Evolutionary conservation across 2,329 filamentous ascomycete genomes (phyloP), one percentile per base, ranked within the genome.

Genomic region (Mycosphaerella sp.): DNA sequence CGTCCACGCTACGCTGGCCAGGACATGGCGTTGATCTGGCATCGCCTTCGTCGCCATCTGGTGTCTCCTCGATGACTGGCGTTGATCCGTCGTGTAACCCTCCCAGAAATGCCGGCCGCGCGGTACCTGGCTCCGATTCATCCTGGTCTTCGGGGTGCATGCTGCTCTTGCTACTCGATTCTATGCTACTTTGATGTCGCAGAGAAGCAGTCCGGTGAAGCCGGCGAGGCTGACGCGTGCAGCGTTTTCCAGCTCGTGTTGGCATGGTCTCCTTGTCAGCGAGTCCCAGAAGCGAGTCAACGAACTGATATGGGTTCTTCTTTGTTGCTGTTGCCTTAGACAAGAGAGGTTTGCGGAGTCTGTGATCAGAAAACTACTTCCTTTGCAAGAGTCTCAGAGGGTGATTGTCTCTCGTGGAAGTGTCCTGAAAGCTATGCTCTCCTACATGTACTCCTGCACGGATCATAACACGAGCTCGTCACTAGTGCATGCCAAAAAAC

Each of bases 121-220:
- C 8, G 6, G 37, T 27, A 34, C 16, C 28, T 16, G 10, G 28
- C 12, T 18, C 14, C 8, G 17, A 16, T 25, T 5, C 37, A 12
- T 16, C 18, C 8, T 35, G 36, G 16, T 37, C 18, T 9, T 30
- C 25, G 14, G 13, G 28, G 2, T 37, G 28, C 6, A 16, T n/a
- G 44, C 16, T 17, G 27, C 7, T 35, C n/a, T 10, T 35, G 17
- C n/a, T 41, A 14, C 27, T 16, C 8, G 45, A 41, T 16, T 49
- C 45, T 37, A 41, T 25, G 13, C 45, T 49, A n/a, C 39, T 39
- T n/a, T 16, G 28, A 21, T 49, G 45, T 5, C 30, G 45, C 9
- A 41, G 16, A 2, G 45, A 49, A 7, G 37, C 27, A 16, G 45
- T 42, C 5, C 45, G 45, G 16, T 49, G 45, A 7, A 49, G 18